Evolutionary conservation across 805 yeast species (phyloP).

Genomic region (Brettanomyces bruxellensis): DNA sequence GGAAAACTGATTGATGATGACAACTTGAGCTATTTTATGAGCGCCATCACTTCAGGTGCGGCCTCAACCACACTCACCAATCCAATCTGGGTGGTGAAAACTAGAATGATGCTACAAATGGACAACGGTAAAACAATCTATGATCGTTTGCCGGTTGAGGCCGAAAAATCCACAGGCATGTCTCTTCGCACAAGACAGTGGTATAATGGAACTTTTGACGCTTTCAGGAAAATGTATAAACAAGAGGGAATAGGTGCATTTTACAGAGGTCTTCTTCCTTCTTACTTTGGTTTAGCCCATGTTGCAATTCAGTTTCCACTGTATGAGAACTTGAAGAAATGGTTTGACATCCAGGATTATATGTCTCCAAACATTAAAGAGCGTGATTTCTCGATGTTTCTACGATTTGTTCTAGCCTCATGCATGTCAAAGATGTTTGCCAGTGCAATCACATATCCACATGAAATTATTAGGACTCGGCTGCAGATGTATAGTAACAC

Average conservation of each 20-base stretch:
- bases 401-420: constrained; percentile 55
- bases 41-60: constrained; percentile 85
- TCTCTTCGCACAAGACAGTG: constrained; percentile 18
- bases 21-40: constrained; percentile 33
- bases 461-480: constrained; percentile 87
- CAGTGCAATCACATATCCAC: constrained; percentile 85
- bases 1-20: constrained; percentile 16
- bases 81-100: constrained; percentile 97
- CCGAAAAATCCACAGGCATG: constrained; percentile 6
- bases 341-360: constrained; percentile 24
- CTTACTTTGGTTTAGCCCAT: constrained; percentile 81
- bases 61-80: constrained; percentile 78
- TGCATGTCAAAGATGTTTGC: constrained; percentile 83
- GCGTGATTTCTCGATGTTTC: constrained; percentile 14
- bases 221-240: constrained; percentile 66
- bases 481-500: constrained; percentile 49
- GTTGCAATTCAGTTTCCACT: constrained; percentile 96
- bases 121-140: constrained; percentile 33
- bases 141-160: constrained; percentile 20
- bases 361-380: constrained; percentile 8
- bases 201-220: constrained; percentile 76
- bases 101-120: constrained; percentile 84
- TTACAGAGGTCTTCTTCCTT: constrained; percentile 85
- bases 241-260: constrained; percentile 76
- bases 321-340: constrained; percentile 69